Conservation (phyloP, 176 grass and related monocot genomes). For the Oryza glaberrima region DNA sequence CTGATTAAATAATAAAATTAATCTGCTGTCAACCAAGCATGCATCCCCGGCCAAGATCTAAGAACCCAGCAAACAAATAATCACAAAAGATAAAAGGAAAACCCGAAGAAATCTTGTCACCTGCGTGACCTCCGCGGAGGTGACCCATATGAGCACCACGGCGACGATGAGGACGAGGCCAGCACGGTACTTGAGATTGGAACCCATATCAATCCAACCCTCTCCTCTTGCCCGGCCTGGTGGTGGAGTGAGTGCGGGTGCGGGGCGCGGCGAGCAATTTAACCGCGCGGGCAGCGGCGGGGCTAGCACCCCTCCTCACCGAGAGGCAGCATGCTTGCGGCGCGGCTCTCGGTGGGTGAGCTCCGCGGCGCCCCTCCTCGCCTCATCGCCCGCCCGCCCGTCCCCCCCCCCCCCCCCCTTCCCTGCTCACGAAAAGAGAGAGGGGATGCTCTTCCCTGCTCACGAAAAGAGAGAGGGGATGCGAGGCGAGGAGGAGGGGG, state of each 20-base stretch:
- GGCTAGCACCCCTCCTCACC: background rate
- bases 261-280: slow-evolving; percentile 37
- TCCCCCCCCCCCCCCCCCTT: slow-evolving; percentile 2
- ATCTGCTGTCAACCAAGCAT: background rate
- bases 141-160: slow-evolving; percentile 95
- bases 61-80: background rate
- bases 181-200: slow-evolving; percentile 64
- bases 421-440: slow-evolving; percentile 57
- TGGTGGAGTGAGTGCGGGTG: background rate
- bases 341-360: slow-evolving; percentile 25
- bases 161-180: slow-evolving; percentile 76
- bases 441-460: slow-evolving; percentile 33
- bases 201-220: slow-evolving; percentile 34
- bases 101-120: slow-evolving; percentile 5
- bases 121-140: slow-evolving; percentile 99
- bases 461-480: slow-evolving; percentile 52
- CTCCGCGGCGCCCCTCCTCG: slow-evolving; percentile 14
- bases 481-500: background rate
- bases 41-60: slow-evolving; percentile 21
- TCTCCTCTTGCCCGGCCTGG: background rate
- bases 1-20: background rate
- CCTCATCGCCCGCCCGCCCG: slow-evolving; percentile 30
- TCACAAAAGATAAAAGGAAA: background rate
- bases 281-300: slow-evolving; percentile 2
- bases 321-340: slow-evolving; percentile 42